A percentile compares a stretch with the other conserved stretches of the same genome.
Evolutionary conservation across 805 yeast species (phyloP).

Genomic region (Yueomyces sinensis): DNA sequence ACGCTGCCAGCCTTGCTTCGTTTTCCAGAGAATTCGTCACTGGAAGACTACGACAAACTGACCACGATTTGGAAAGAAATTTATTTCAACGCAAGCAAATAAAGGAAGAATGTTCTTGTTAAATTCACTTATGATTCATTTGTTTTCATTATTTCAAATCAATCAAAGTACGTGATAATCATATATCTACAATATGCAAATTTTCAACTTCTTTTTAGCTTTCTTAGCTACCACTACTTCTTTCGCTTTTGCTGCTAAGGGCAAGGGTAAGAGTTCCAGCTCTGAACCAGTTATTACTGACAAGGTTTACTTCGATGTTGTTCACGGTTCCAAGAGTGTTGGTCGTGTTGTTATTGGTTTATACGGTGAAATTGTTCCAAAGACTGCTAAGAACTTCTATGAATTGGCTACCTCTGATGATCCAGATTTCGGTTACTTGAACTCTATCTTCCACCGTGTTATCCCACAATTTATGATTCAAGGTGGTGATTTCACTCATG

Average conservation of each 20-base stretch:
- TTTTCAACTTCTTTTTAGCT: neutral
- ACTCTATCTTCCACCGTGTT: conserved; percentile 59
- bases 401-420: conserved; percentile 68
- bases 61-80: too few relatives aligned
- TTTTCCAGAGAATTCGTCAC: too few relatives aligned
- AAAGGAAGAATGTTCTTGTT: too few relatives aligned
- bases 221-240: conserved; percentile 2
- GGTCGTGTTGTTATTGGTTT: conserved; percentile 84
- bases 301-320: conserved; percentile 75
- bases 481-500: conserved; percentile 68
- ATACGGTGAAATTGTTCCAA: conserved; percentile 76
- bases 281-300: conserved; percentile 39
- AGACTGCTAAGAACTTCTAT: conserved; percentile 81
- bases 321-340: conserved; percentile 60
- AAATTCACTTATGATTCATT: too few relatives aligned
- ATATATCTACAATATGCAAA: neutral
- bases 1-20: too few relatives aligned
- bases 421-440: conserved; percentile 47
- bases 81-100: too few relatives aligned
- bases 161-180: too few relatives aligned
- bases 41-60: too few relatives aligned
- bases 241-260: neutral
- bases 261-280: neutral
- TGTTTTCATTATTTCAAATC: too few relatives aligned
- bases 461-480: conserved; percentile 64